Conservation (phyloP, 2,329 filamentous ascomycete genomes). For the Trichoderma sp. region DNA sequence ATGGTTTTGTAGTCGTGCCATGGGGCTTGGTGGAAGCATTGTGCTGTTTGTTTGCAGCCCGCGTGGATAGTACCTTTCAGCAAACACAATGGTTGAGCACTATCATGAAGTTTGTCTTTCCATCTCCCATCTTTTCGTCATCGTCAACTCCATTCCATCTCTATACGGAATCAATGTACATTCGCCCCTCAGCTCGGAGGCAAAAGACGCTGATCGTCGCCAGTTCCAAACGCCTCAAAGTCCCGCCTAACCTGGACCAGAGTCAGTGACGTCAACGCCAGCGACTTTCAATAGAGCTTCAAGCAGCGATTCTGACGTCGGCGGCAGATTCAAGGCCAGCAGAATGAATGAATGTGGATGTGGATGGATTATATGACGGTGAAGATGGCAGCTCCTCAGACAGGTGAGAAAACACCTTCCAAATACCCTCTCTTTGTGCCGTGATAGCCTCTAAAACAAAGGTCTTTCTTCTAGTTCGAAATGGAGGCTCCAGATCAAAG, state of each 20-base stretch:
- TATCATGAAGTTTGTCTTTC: too few relatives aligned
- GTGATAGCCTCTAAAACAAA: not conserved
- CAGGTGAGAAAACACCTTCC: not conserved
- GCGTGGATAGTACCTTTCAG: too few relatives aligned
- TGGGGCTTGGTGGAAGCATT: not conserved
- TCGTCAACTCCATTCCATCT: not conserved
- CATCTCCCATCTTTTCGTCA: not conserved
- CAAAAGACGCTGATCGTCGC: not conserved
- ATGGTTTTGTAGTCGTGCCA: not conserved
- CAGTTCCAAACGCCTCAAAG: not conserved
- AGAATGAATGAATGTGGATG: not conserved
- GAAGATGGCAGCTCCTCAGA: not conserved
- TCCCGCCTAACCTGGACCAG: not conserved
- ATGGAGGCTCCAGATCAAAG: conserved; percentile 5
- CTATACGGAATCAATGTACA: not conserved
- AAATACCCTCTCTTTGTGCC: not conserved
- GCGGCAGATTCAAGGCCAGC: conserved; percentile 1
- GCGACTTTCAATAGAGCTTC: not conserved
- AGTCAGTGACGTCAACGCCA: conserved; percentile 6
- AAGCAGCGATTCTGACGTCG: conserved; percentile 12
- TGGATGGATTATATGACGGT: not conserved
- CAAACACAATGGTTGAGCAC: too few relatives aligned
- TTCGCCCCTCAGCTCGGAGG: not conserved
- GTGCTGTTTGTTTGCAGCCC: not conserved
- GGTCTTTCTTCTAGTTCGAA: not conserved